A percentile compares a stretch with the other conserved stretches of the same genome.
These are phyloP conservation scores for Penicillium sp. DNA, from an alignment of 2,329 filamentous ascomycete genomes.

Conservation along the genomic window DNA sequence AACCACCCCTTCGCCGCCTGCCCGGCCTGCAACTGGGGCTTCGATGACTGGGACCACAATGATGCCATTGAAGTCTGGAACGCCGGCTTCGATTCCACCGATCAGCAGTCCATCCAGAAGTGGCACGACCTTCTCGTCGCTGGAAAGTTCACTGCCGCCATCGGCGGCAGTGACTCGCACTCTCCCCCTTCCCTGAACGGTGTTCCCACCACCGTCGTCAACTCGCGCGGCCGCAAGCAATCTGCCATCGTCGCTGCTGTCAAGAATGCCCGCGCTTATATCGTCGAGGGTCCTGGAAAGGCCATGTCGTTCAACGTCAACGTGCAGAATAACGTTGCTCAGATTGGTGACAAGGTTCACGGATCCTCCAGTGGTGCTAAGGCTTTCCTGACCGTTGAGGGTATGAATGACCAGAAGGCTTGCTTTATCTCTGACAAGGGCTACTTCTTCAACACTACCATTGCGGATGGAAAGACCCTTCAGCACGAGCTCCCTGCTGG, in stretches of 20 bases:
- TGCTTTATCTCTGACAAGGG: constrained; percentile 20
- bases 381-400: constrained; percentile 4
- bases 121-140: constrained; percentile 21
- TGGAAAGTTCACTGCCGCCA: constrained; percentile 18
- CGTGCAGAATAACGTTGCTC: background rate
- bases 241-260: constrained; percentile 19
- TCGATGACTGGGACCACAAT: constrained; percentile 22
- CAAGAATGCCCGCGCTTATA: constrained; percentile 17
- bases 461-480: constrained; percentile 6
- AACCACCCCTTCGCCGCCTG: constrained; percentile 24
- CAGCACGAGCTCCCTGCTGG: background rate
- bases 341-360: background rate
- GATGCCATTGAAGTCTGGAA: constrained; percentile 27
- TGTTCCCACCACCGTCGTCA: constrained; percentile 22
- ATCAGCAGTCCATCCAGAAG: constrained; percentile 18
- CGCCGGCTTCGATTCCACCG: constrained; percentile 10
- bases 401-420: constrained; percentile 10
- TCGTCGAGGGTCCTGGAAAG: constrained; percentile 20
- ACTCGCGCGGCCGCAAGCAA: constrained; percentile 14
- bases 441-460: constrained; percentile 14
- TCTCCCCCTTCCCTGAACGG: constrained; percentile 17
- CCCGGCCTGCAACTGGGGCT: constrained; percentile 21
- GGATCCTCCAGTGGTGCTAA: background rate
- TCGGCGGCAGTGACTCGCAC: constrained; percentile 24
- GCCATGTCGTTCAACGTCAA: constrained; percentile 17